Evolutionary conservation across 179 eudicot genomes (phyloP).

Genomic region (Patellifolia procumbens): DNA sequence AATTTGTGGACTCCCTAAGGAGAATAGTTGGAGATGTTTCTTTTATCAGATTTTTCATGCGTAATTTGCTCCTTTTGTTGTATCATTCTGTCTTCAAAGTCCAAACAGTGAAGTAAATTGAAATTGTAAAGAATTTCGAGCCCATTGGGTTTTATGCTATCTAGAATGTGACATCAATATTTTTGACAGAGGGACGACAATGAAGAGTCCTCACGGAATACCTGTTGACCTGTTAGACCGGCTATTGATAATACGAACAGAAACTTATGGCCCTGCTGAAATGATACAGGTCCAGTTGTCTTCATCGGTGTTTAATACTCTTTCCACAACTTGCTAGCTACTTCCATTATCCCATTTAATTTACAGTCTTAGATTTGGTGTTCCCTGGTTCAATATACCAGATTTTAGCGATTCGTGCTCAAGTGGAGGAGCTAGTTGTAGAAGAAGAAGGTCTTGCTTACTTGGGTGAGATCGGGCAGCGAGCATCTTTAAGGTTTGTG

Average conservation of each 20-base stretch:
- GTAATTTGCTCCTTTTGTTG: not conserved
- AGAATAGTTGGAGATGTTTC: not conserved
- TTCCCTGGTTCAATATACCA: constrained; percentile 33
- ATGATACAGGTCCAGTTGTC: constrained; percentile 81
- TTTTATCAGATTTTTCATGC: not conserved
- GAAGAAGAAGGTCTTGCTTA: constrained; percentile 92
- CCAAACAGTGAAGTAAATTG: not conserved
- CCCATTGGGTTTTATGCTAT: not conserved
- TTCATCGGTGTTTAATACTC: not conserved
- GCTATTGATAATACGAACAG: constrained; percentile 71
- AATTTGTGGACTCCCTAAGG: not conserved
- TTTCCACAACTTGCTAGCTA: not conserved
- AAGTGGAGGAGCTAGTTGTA: constrained; percentile 81
- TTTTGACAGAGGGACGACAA: constrained; percentile 81
- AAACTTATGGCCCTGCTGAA: constrained; percentile 90
- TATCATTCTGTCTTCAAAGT: not conserved
- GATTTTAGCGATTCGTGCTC: constrained; percentile 95
- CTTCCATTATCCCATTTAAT: not conserved
- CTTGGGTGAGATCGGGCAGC: constrained; percentile 88
- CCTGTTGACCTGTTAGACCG: constrained; percentile 91
- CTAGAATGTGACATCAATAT: not conserved
- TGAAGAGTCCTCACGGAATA: constrained; percentile 92
- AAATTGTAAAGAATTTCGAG: not conserved
- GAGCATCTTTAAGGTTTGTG: constrained; percentile 77
- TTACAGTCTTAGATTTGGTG: not conserved